phyloP scores from a whole-genome alignment of 768 basidiomycete species.

The Brasilioporus rufonigricans region DNA sequence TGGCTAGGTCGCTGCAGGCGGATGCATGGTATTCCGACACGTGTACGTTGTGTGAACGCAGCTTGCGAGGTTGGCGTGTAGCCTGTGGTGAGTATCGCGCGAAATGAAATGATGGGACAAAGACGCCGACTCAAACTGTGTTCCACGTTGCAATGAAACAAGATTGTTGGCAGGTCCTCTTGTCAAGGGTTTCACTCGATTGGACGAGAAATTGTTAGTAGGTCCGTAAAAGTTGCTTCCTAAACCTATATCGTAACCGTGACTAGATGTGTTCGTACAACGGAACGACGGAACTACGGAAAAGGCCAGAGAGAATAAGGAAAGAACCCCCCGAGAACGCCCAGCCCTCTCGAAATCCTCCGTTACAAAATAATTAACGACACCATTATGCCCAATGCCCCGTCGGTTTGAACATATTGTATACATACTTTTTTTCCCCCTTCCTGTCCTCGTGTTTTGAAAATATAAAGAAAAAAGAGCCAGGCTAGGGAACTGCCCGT shows the following conservation, averaged over 20 bases:
- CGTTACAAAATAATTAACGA: constrained; percentile 23
- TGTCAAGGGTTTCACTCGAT: constrained; percentile 1
- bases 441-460: neutral
- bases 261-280: neutral
- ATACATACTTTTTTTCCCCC: constrained; percentile 14
- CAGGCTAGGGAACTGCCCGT: constrained; percentile 10
- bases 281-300: neutral
- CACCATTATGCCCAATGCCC: constrained; percentile 11
- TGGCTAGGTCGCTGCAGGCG: neutral
- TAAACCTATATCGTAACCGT: constrained; percentile 2
- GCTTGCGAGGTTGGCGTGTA: neutral
- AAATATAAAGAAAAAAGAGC: too few species aligned
- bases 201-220: neutral
- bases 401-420: neutral
- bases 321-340: constrained; percentile 9
- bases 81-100: neutral
- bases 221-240: neutral
- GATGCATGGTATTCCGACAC: constrained; percentile 1
- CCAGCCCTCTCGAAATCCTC: constrained; percentile 17
- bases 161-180: neutral
- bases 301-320: neutral
- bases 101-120: neutral
- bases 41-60: constrained; percentile 8
- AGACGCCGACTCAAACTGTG: neutral
- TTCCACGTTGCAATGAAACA: neutral